These are phyloP conservation scores for Knufia petricola DNA, from an alignment of 2,329 filamentous ascomycete genomes.

Conservation along the genomic window DNA sequence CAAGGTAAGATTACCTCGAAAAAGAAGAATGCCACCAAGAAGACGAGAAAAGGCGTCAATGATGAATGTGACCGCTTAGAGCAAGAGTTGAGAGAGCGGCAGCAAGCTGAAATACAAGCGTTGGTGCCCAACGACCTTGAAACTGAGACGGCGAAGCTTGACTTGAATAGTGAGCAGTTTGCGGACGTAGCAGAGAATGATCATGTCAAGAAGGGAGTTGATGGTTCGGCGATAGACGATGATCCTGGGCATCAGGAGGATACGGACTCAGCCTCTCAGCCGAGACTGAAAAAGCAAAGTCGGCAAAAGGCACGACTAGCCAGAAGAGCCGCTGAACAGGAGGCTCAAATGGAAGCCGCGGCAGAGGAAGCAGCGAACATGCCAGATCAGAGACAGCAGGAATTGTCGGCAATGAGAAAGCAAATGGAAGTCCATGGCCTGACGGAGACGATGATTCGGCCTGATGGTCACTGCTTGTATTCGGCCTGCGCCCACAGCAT, in stretches of 20 bases:
- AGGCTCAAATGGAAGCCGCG: constrained; percentile 58
- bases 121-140: constrained; percentile 18
- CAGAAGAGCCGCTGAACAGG: constrained; percentile 74
- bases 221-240: constrained; percentile 5
- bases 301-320: constrained; percentile 86
- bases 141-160: not conserved
- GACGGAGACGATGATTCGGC: constrained; percentile 66
- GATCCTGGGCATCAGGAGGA: not conserved
- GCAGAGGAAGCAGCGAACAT: constrained; percentile 64
- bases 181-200: too few relatives aligned
- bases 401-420: constrained; percentile 60
- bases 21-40: constrained; percentile 93
- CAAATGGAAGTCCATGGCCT: constrained; percentile 57
- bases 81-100: constrained; percentile 45
- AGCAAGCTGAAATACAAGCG: constrained; percentile 29
- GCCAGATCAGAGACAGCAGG: constrained; percentile 61
- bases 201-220: too few relatives aligned
- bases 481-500: constrained; percentile 84
- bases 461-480: constrained; percentile 93
- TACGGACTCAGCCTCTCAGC: constrained; percentile 5
- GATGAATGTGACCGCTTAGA: constrained; percentile 54
- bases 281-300: constrained; percentile 62
- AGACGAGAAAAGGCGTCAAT: constrained; percentile 59
- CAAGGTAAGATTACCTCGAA: constrained; percentile 81
- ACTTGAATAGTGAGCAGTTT: not conserved